Percentiles rank a stretch among this genome's conserved stretches.
Evolutionary conservation across 1,284 basidiomycete genomes (phyloP).

Genomic region (Boletellus deceptivus): DNA sequence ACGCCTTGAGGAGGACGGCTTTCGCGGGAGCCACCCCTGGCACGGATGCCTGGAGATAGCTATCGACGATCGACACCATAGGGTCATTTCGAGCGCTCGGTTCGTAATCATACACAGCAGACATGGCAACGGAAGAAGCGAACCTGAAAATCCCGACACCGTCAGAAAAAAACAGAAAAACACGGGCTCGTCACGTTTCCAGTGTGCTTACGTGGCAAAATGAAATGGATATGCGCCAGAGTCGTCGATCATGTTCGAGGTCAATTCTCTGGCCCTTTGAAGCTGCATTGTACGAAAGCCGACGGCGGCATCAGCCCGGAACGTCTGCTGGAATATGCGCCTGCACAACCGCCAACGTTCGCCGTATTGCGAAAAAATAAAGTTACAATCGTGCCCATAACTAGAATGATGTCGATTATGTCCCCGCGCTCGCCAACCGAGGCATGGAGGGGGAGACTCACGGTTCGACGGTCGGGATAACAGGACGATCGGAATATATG

Average conservation of each 20-base stretch:
- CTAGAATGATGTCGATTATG: neutral
- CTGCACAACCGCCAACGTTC: conserved; percentile 4
- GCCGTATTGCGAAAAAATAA: neutral
- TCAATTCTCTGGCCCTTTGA: neutral
- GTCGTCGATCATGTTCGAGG: conserved; percentile 4
- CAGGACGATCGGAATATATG: conserved; percentile 8
- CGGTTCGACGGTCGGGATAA: conserved; percentile 1
- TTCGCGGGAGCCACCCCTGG: neutral
- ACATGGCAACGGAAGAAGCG: conserved; percentile 13
- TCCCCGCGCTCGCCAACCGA: neutral
- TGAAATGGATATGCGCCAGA: conserved; percentile 6
- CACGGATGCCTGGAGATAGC: neutral
- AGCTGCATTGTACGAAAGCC: neutral
- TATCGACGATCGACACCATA: conserved; percentile 8
- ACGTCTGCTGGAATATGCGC: neutral
- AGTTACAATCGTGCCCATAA: conserved; percentile 3
- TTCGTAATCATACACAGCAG: conserved; percentile 17
- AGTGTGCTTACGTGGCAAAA: conserved; percentile 3
- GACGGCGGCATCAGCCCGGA: neutral
- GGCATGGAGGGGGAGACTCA: neutral
- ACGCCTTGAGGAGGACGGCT: conserved; percentile 5
- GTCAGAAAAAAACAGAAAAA: neutral
- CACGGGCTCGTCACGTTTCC: neutral
- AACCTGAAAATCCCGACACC: conserved; percentile 1
- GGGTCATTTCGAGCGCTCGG: conserved; percentile 12